A percentile compares a stretch with the other conserved stretches of the same genome.
Conservation (phyloP, 441 rosid genomes). For the Viola pubescens region DNA sequence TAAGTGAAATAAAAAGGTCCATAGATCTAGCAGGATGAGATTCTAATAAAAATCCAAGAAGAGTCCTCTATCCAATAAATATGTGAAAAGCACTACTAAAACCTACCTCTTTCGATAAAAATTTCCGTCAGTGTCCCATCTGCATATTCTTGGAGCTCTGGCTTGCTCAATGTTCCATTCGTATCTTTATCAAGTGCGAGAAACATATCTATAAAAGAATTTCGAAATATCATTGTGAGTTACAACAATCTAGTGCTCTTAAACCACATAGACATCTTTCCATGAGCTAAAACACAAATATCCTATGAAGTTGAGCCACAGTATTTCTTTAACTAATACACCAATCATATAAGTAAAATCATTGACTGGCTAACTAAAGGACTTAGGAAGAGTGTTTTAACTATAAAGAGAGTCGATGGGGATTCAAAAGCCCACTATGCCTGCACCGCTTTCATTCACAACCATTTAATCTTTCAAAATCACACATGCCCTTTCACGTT, state of each 20-base stretch:
- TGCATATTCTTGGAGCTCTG: conserved; percentile 90
- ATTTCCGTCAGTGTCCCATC: conserved; percentile 94
- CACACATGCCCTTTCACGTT: too few species aligned
- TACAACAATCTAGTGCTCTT: neutral
- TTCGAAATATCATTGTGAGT: neutral
- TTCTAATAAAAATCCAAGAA: neutral
- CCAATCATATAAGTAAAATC: too few species aligned
- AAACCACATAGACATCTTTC: conserved; percentile 4
- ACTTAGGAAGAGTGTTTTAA: too few species aligned
- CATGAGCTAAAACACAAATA: neutral
- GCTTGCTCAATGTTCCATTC: conserved; percentile 90
- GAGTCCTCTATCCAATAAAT: too few species aligned
- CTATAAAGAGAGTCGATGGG: too few species aligned
- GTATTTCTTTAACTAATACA: too few species aligned
- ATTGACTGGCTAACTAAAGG: too few species aligned
- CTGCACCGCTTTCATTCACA: too few species aligned
- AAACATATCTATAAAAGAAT: conserved; percentile 63
- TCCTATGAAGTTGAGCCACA: too few species aligned
- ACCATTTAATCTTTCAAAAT: too few species aligned
- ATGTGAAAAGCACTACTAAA: neutral
- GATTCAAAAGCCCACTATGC: too few species aligned
- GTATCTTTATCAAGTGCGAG: conserved; percentile 90
- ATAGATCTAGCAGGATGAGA: neutral
- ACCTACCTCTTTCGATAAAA: conserved; percentile 86
- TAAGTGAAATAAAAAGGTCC: neutral